These are phyloP conservation scores for Lactarius akahatsu DNA, from an alignment of 768 basidiomycete species.

Conservation along the genomic window DNA sequence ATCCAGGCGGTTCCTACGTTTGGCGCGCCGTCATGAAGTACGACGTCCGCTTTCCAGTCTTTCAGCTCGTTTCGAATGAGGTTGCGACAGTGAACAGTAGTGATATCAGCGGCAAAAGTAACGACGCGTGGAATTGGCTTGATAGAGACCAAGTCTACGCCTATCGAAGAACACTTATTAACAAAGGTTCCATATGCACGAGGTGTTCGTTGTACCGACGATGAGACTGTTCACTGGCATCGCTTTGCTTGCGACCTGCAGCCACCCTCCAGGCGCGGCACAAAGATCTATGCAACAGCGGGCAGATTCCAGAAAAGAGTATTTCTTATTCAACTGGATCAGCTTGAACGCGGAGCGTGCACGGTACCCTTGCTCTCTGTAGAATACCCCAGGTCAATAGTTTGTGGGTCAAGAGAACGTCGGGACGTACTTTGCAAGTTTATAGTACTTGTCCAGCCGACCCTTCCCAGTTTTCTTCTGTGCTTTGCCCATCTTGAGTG, in stretches of 20 bases:
- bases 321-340: slow-evolving; percentile 98
- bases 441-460: slow-evolving; percentile 96
- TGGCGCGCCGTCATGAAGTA: slow-evolving; percentile 98
- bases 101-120: slow-evolving; percentile 94
- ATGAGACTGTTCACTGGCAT: slow-evolving; percentile 93
- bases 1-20: slow-evolving; percentile 99
- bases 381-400: neutral
- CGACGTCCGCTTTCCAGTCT: slow-evolving; percentile 98
- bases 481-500: slow-evolving; percentile 40
- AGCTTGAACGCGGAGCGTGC: slow-evolving; percentile 99
- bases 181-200: neutral
- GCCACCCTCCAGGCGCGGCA: slow-evolving; percentile 98
- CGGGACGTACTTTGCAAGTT: slow-evolving; percentile 74
- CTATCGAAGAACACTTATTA: slow-evolving; percentile 39
- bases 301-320: slow-evolving; percentile 83
- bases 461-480: slow-evolving; percentile 97
- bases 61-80: slow-evolving; percentile 85
- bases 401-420: slow-evolving; percentile 16
- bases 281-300: slow-evolving; percentile 97
- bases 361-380: slow-evolving; percentile 97
- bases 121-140: slow-evolving; percentile 91
- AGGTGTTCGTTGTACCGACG: slow-evolving; percentile 57
- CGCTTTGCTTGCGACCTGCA: slow-evolving; percentile 97
- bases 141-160: slow-evolving; percentile 94
- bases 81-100: slow-evolving; percentile 85